A percentile compares a stretch with the other conserved stretches of the same genome.
Conservation (phyloP, 345 rosid species). For the Euphorbia lathyris region DNA sequence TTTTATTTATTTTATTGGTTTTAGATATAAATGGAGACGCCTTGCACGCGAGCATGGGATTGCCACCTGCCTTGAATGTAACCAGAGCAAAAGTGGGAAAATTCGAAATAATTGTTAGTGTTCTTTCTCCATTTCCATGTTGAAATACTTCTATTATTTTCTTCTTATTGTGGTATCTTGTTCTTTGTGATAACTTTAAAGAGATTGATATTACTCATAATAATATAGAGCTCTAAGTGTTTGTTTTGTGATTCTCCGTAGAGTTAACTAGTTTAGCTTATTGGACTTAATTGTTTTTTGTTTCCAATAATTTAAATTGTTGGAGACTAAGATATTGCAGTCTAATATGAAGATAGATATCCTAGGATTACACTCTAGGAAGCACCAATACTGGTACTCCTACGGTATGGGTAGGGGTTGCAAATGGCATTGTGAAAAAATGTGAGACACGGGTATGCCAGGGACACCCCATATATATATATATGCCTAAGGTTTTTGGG, state of each 20-base stretch:
- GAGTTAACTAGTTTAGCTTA: neutral
- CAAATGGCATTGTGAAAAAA: too few relatives aligned
- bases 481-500: too few relatives aligned
- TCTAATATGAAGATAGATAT: neutral
- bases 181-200: neutral
- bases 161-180: neutral
- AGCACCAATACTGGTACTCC: too few relatives aligned
- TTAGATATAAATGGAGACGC: slow-evolving; percentile 95
- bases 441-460: too few relatives aligned
- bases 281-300: neutral
- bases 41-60: slow-evolving; percentile 95
- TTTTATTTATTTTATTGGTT: neutral
- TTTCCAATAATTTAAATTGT: neutral
- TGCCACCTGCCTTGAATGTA: slow-evolving; percentile 89
- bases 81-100: slow-evolving; percentile 85
- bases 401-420: too few relatives aligned
- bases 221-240: neutral
- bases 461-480: too few relatives aligned
- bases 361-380: too few relatives aligned
- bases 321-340: neutral
- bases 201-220: neutral
- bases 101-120: slow-evolving; percentile 74
- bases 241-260: neutral
- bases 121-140: neutral
- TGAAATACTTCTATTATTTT: neutral